Conservation (phyloP, 441 rosid species). For the Isatis lusitanica region DNA sequence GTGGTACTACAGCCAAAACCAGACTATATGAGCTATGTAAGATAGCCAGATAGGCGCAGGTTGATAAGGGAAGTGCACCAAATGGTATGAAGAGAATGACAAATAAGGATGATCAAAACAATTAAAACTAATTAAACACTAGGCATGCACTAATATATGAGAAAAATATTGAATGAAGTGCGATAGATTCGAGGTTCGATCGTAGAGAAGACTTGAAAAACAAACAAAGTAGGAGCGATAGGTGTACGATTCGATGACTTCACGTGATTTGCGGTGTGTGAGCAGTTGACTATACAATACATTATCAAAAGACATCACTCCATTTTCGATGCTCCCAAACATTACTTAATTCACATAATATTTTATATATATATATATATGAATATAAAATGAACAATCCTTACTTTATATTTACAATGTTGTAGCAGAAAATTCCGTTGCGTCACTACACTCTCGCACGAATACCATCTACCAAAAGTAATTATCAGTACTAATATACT, state of each 20-base stretch:
- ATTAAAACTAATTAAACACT: background rate
- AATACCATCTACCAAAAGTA: background rate
- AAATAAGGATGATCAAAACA: background rate
- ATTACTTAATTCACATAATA: background rate
- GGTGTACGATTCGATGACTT: constrained; percentile 35
- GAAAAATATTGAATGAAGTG: constrained; percentile 15
- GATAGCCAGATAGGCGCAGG: background rate
- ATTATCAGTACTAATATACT: background rate
- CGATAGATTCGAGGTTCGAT: constrained; percentile 30
- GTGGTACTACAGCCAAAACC: background rate
- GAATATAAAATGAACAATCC: too few species aligned
- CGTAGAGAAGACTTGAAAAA: constrained; percentile 43
- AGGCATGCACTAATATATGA: background rate
- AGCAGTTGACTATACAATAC: constrained; percentile 37
- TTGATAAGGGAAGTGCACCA: background rate
- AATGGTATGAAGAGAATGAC: background rate
- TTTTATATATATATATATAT: background rate
- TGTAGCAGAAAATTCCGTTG: background rate
- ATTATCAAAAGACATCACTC: constrained; percentile 29
- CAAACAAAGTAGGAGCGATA: constrained; percentile 32
- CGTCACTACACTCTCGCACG: background rate
- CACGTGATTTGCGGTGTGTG: constrained; percentile 43
- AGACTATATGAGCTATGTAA: background rate
- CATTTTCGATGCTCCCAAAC: constrained; percentile 31
- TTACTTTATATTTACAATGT: background rate